A percentile compares a stretch with the other conserved stretches of the same genome.
Evolutionary conservation across 2,329 filamentous ascomycete genomes (phyloP).

Genomic region (Tolypocladium capitatum): DNA sequence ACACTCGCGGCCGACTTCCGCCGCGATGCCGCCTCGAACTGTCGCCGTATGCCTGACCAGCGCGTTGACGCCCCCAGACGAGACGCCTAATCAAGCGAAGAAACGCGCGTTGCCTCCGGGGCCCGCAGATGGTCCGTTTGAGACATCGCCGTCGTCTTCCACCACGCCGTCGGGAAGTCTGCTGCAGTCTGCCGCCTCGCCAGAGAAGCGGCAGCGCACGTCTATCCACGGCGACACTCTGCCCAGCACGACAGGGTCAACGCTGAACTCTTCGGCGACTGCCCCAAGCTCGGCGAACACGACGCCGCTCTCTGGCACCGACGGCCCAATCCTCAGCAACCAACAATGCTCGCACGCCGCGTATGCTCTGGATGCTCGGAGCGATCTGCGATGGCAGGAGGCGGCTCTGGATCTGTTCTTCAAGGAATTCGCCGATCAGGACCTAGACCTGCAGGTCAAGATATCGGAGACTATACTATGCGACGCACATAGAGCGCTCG

Average conservation of each 20-base stretch:
- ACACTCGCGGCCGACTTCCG: constrained; percentile 15
- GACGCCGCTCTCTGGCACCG: not conserved
- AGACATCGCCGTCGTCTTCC: constrained; percentile 10
- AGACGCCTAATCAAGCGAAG: constrained; percentile 27
- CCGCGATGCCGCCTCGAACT: constrained; percentile 24
- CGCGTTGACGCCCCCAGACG: constrained; percentile 43
- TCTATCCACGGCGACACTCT: constrained; percentile 10
- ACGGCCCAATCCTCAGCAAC: not conserved
- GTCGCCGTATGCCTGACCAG: constrained; percentile 24
- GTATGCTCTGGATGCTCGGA: constrained; percentile 26
- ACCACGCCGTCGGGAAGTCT: constrained; percentile 21
- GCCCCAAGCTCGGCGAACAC: constrained; percentile 1
- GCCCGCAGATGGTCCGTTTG: constrained; percentile 6
- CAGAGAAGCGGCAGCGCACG: constrained; percentile 20
- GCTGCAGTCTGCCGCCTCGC: constrained; percentile 15
- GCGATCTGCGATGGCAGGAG: constrained; percentile 38
- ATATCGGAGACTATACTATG: constrained; percentile 44
- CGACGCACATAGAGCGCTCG: constrained; percentile 47
- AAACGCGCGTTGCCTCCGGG: constrained; percentile 25
- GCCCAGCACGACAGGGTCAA: not conserved
- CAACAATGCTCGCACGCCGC: constrained; percentile 22
- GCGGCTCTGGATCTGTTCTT: constrained; percentile 47
- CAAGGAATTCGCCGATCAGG: constrained; percentile 42
- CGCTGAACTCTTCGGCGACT: not conserved
- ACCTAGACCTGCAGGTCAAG: constrained; percentile 44